A percentile compares a stretch with the other conserved stretches of the same genome.
Conservation (phyloP, 352 stramenopile genomes). For the Phytophthora tentaculata region DNA sequence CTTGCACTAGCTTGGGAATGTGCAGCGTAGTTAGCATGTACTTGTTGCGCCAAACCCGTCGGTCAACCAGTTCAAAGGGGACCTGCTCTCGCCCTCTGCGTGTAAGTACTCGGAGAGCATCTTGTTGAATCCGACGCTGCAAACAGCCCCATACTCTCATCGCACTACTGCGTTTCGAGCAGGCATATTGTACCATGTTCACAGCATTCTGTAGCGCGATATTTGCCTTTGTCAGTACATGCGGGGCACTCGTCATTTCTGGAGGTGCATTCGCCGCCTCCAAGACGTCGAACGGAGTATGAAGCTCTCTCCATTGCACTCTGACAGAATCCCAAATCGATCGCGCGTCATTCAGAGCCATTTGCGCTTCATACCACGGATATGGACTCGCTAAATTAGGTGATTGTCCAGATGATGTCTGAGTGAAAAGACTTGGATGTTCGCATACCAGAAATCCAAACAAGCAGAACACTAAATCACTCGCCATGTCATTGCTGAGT, state of each 20-base stretch:
- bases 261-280: constrained; percentile 44
- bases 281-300: constrained; percentile 64
- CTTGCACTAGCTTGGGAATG: constrained; percentile 40
- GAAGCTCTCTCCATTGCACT: constrained; percentile 63
- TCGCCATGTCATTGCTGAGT: constrained; percentile 39
- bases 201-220: constrained; percentile 72
- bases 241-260: constrained; percentile 51
- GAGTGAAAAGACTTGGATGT: constrained; percentile 44
- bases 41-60: constrained; percentile 58
- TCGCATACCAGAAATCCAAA: constrained; percentile 70
- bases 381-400: constrained; percentile 15
- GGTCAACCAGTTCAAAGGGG: constrained; percentile 58
- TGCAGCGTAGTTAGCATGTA: constrained; percentile 68
- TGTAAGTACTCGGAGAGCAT: constrained; percentile 53
- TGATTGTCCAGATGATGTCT: constrained; percentile 1
- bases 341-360: constrained; percentile 50
- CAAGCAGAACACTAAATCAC: constrained; percentile 64
- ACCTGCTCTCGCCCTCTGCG: constrained; percentile 44
- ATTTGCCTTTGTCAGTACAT: constrained; percentile 60
- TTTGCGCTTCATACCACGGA: constrained; percentile 66
- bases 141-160: constrained; percentile 64
- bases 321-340: constrained; percentile 55
- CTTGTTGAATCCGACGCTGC: constrained; percentile 63
- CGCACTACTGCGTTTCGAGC: constrained; percentile 54
- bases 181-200: constrained; percentile 76